Evolutionary conservation across 2,329 filamentous ascomycete species (phyloP), one percentile per base, ranked within the genome.

Genomic region (Lachnellula arida): DNA sequence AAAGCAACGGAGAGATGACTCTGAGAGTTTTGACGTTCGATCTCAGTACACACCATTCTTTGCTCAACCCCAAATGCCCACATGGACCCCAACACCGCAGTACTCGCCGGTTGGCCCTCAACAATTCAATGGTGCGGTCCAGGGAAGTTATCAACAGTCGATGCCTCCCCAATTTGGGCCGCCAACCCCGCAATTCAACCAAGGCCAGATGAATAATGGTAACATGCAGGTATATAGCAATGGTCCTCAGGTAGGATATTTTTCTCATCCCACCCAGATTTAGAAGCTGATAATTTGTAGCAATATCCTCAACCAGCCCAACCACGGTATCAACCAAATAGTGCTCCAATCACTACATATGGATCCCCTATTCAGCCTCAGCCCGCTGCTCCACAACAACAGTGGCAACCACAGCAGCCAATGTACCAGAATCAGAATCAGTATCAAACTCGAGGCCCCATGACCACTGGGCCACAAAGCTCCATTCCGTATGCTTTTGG

Each of bases 31-130:
- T 59, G 84, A 87, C 65, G 82, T 82, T 11, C 76, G 84, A 52
- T 82, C 83, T 55, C 84, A 88, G 56, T 92, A 89, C 69, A 82
- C 84, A n/a, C 77, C 83, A 4, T 87, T 83, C 67, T 88, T 84
- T 70, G 78, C 79, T 23, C 73, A 74, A 22, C 75, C 76, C 60
- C 78, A 81, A 57, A 81, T 84, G 63, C 74, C 77, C 35, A 79
- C 79, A 4, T 86, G 84, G 83, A 75, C 78, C 11, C 70, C 80
- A 70, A 77, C 61, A 47, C 75, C 79, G 23, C 81, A 82, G 59
- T 85, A 81, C 64, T 71, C 77, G 19, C 73, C 79, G 39, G 72
- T 76, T 28, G 79, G 76, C 60, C 68, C 74, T 51, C 78, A 77
- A 60, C 74, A 75, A 53, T 73, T 75, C 28, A 80, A 75, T 66